Evolutionary conservation across 768 basidiomycete genomes (phyloP).

Genomic region (Rhodocollybia butyracea): DNA sequence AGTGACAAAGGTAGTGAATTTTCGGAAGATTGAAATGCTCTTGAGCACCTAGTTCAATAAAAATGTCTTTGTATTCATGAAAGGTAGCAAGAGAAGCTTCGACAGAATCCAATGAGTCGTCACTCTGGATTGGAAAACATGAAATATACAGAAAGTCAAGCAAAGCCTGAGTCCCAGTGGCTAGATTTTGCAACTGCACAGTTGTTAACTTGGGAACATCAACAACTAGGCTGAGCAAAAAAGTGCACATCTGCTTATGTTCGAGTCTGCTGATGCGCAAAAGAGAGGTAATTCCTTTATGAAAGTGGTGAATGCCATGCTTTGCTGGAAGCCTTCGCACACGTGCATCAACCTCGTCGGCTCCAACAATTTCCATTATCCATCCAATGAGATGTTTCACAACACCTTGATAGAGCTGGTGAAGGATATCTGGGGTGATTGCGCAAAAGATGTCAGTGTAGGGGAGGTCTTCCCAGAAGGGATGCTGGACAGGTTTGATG

Average conservation of each 20-base stretch:
- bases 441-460: conserved; percentile 17
- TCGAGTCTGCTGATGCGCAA: conserved; percentile 22
- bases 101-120: conserved; percentile 19
- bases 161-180: conserved; percentile 20
- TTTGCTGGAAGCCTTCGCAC: conserved; percentile 24
- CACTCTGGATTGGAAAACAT: conserved; percentile 23
- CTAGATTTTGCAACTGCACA: not conserved
- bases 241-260: conserved; percentile 20
- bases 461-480: conserved; percentile 23
- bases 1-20: conserved; percentile 21
- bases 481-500: conserved; percentile 17
- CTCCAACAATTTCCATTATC: conserved; percentile 15
- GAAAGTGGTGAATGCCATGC: conserved; percentile 24
- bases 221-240: conserved; percentile 20
- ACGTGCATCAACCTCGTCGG: conserved; percentile 24
- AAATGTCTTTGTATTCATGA: conserved; percentile 28
- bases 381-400: conserved; percentile 22
- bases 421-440: conserved; percentile 22
- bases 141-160: conserved; percentile 33
- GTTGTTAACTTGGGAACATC: conserved; percentile 11
- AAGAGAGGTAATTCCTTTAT: conserved; percentile 24
- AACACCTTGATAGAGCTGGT: conserved; percentile 23
- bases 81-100: conserved; percentile 21
- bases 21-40: conserved; percentile 26
- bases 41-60: conserved; percentile 22